Evolutionary conservation across 208 protist species (phyloP), one percentile per base, ranked within the genome.

Genomic region (Leishmania mexicana): DNA sequence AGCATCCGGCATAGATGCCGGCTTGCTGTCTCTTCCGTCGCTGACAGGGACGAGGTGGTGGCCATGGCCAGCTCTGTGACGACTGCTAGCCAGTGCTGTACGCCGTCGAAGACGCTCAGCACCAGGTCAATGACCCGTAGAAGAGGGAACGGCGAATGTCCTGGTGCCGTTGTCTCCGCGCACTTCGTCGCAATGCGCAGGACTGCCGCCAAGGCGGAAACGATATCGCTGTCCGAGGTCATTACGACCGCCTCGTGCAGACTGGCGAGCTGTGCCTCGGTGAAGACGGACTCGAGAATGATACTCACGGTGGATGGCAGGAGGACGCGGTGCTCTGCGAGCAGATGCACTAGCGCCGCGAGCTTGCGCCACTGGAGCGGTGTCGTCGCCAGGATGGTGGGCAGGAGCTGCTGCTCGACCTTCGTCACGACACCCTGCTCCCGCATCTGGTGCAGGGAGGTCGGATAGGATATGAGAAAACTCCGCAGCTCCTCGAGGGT

Each of bases 381-480:
- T 28, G 67, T 64, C 38, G 74, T 51, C 1, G 53, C 40, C 15
- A 92, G 75, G 11, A 95, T 74, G 8, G 75, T 70, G 6, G 79
- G 81, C n/a, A 95, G 74, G 3, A 95, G 73, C 8, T 74, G 42
- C 40, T 87, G 67, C 77, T 92, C 83, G 42, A 92, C 88, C 75
- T 84, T 91, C 47, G 85, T 81, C 21, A 88, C 86, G 10, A 94
- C 81, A 4, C 87, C 76, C 10, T 53, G 49, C 40, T 87, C 86
- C 58, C 91, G 83, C 57, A 93, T 76, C 64, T 80, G 83, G 42
- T 87, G 86, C 64, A 96, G 80, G 0, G 84, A 88, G 17, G 84
- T 77, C n/a, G 93, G 90, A 75, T 92, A 92, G 47, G 85, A 73
- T 15, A 78, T 42, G 15, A 97, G 82, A 75, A 97, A 95, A 54